Evolutionary conservation across 163 green algal genomes (phyloP), one percentile per base, ranked within the genome.

Genomic region (Scenedesmus sp.): DNA sequence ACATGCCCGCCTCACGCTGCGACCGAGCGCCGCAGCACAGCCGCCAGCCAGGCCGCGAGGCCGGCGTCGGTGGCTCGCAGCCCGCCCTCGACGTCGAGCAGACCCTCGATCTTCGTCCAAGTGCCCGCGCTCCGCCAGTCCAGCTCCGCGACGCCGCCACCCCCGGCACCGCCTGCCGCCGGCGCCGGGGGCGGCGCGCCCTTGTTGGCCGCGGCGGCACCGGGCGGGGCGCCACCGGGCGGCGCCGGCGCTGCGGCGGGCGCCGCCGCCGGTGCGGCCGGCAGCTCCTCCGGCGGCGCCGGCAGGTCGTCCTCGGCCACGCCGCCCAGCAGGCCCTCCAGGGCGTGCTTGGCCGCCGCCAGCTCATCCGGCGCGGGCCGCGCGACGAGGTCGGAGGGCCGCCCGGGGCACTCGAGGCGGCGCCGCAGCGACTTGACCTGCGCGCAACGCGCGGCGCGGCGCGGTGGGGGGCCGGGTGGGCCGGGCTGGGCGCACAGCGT

Each of bases 61-160:
- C 34, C 56, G 11, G 20, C 28, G 10, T 70, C 42, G 20, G 14
- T 20, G 11, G 11, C 56, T 14, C 60, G 57, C 34, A 71, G 29
- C 36, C 67, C 67, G 56, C 54, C 67, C 56, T 77, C 67, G 14
- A 58, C 51, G 54, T 77, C 67, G 26, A 77, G 33, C 51, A 77
- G 26, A 18, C n/a, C 51, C 51, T 77, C 67, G 17, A 77, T 13
- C 67, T 56, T 65, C 20, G 42, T 26, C 67, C 67, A 77, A 6
- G 67, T 77, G 2, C n/a, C 18, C 22, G 54, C 67, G 29, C 60
- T 29, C 3, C 33, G 56, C 67, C 67, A 77, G 34, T 77, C 67
- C 14, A 78, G 42, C 44, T n/a, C n/a, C n/a, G n/a, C n/a, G n/a
- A n/a, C n/a, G n/a, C n/a, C n/a, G n/a, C n/a, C n/a, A n/a, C n/a